These are phyloP conservation scores for Acidomyces sp. DNA, from an alignment of 495 filamentous ascomycete genomes.

Conservation along the genomic window DNA sequence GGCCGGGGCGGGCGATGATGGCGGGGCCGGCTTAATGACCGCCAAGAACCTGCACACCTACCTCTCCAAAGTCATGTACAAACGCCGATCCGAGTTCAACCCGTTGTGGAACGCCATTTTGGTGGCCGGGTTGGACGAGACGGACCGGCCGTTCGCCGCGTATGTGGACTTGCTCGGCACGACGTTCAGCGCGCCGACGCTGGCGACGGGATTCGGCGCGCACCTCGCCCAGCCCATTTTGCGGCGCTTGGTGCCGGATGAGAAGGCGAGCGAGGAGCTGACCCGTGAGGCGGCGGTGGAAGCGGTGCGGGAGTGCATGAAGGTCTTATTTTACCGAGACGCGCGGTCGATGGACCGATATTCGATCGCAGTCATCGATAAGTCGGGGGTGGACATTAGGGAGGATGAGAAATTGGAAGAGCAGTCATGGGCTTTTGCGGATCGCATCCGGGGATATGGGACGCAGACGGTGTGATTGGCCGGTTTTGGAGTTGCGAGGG, in stretches of 20 bases:
- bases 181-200: slow-evolving; percentile 68
- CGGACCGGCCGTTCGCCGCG: slow-evolving; percentile 73
- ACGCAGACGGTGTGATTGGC: slow-evolving; percentile 18
- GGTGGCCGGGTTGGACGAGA: slow-evolving; percentile 72
- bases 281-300: slow-evolving; percentile 66
- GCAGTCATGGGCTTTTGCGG: slow-evolving; percentile 96
- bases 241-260: slow-evolving; percentile 67
- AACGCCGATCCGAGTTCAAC: slow-evolving; percentile 86
- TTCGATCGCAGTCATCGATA: slow-evolving; percentile 77
- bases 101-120: slow-evolving; percentile 93
- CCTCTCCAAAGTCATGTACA: slow-evolving; percentile 86
- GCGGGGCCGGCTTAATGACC: slow-evolving; percentile 43
- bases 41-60: slow-evolving; percentile 95
- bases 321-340: slow-evolving; percentile 95
- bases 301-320: slow-evolving; percentile 82
- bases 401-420: slow-evolving; percentile 62
- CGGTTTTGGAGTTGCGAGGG: too few species aligned
- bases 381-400: slow-evolving; percentile 64
- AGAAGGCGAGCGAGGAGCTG: slow-evolving; percentile 54
- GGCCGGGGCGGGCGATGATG: slow-evolving; percentile 5
- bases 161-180: slow-evolving; percentile 87
- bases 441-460: slow-evolving; percentile 53
- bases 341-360: slow-evolving; percentile 85
- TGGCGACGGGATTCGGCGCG: slow-evolving; percentile 88
- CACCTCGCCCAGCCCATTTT: slow-evolving; percentile 87